Evolutionary conservation across 352 stramenopile species (phyloP).

Genomic region (Aphanomyces invadans): DNA sequence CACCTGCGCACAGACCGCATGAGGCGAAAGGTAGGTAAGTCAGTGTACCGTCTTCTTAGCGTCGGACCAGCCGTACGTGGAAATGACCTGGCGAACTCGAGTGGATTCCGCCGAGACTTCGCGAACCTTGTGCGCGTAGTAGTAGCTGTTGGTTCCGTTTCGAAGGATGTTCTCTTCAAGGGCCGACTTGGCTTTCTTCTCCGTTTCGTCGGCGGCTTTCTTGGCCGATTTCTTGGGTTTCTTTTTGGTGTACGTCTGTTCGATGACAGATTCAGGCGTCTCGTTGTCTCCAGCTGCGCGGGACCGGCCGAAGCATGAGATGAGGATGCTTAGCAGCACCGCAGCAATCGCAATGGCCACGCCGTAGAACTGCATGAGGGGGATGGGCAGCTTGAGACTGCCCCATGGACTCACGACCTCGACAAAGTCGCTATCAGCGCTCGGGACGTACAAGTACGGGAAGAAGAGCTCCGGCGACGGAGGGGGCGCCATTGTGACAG

Average conservation of each 20-base stretch:
- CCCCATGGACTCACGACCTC: constrained; percentile 69
- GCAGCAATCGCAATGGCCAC: constrained; percentile 37
- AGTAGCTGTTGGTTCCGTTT: constrained; percentile 80
- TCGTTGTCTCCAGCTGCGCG: background rate
- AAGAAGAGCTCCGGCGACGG: constrained; percentile 38
- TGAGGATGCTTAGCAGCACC: constrained; percentile 27
- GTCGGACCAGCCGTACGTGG: constrained; percentile 75
- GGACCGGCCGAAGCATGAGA: constrained; percentile 10
- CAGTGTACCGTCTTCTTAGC: constrained; percentile 44
- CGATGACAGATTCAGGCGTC: background rate
- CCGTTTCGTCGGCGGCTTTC: background rate
- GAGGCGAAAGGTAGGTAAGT: background rate
- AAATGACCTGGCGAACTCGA: constrained; percentile 43
- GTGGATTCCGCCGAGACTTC: constrained; percentile 28
- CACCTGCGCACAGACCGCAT: background rate
- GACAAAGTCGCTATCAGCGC: constrained; percentile 40
- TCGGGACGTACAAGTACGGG: constrained; percentile 69
- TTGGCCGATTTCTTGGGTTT: constrained; percentile 28
- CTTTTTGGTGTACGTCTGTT: constrained; percentile 27
- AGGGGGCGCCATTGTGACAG: background rate
- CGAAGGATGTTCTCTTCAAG: constrained; percentile 55
- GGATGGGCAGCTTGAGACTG: constrained; percentile 41
- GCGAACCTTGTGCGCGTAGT: constrained; percentile 53
- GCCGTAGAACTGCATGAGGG: constrained; percentile 28
- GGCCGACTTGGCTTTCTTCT: constrained; percentile 29